phyloP scores from a whole-genome alignment of 2,329 filamentous ascomycete genomes.

The Penicillium polonicum region DNA sequence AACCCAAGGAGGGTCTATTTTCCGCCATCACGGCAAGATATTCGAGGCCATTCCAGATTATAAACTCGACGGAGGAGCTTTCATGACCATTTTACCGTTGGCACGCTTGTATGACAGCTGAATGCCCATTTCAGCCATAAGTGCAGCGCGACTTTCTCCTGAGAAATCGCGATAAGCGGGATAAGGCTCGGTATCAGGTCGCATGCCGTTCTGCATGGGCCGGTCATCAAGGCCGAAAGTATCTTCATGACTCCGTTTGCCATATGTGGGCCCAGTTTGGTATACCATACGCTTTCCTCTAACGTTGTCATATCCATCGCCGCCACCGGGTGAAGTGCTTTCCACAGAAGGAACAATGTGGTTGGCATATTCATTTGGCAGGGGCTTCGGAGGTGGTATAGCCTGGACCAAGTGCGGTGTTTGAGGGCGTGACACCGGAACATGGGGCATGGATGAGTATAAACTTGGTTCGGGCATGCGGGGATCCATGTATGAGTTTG shows the following conservation, averaged over 20 bases:
- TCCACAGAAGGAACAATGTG: slow-evolving; percentile 23
- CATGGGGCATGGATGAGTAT: slow-evolving; percentile 41
- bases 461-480: slow-evolving; percentile 39
- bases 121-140: slow-evolving; percentile 27
- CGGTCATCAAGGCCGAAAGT: slow-evolving; percentile 42
- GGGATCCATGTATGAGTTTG: slow-evolving; percentile 35
- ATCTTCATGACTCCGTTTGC: slow-evolving; percentile 41
- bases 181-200: slow-evolving; percentile 37
- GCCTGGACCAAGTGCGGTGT: slow-evolving; percentile 27
- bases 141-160: slow-evolving; percentile 24
- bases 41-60: slow-evolving; percentile 2
- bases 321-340: slow-evolving; percentile 23
- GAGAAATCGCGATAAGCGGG: slow-evolving; percentile 28
- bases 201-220: slow-evolving; percentile 46
- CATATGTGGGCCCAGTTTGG: slow-evolving; percentile 28
- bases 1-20: background rate
- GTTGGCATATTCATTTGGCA: slow-evolving; percentile 30
- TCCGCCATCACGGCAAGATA: background rate
- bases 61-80: slow-evolving; percentile 27
- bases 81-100: slow-evolving; percentile 37
- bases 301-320: slow-evolving; percentile 23
- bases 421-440: slow-evolving; percentile 25
- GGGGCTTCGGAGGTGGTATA: slow-evolving; percentile 40
- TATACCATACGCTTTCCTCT: slow-evolving; percentile 32
- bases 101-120: slow-evolving; percentile 39